Evolutionary conservation across 2,329 filamentous ascomycete genomes (phyloP), one percentile per base, ranked within the genome.

Genomic region (Pseudocercospora eumusae): DNA sequence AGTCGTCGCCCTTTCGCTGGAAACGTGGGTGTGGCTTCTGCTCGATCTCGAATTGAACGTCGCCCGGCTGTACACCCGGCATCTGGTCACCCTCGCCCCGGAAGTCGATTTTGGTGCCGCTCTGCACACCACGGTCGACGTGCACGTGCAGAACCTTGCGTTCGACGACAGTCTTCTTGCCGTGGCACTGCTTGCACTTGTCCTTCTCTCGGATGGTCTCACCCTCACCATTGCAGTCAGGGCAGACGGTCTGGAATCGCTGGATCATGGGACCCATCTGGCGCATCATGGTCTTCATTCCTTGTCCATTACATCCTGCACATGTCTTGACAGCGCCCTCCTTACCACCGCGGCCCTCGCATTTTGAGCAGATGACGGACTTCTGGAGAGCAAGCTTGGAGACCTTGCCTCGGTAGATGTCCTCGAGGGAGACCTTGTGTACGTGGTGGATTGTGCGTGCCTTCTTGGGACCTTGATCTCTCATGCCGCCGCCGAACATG

Each of bases 211-310:
- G 92, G 78, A 99, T 93, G 68, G 89, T 92, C 82, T 99, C 95
- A 64, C 95, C 93, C 79, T 99, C 95, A 66, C 96, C 96, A 71
- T 95, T 93, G 78, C 95, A 99, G 81, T 99, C 96, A 27, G 93
- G 91, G 85, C 95, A 99, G 72, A 97, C 93, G 28, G 93, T 98
- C 84, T 99, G 95, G 87, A 99, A 99, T 62, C 95, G 91, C 82
- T 99, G 96, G 71, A 99, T 98, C 95, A 99, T 99, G 63, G 95
- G 95, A 56, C 95, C 95, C 93, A 99, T 98, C 81, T 99, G 95
- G 76, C 96, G 90, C 95, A 99, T 97, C 93, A 99, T 98, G 44
- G 91, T 97, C 89, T 98, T 98, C 91, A 97, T 96, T 79, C 95
- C 95, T 67, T 90, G 87, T 69, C 95, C 95, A 73, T 96, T 92